phyloP scores from a whole-genome alignment of 148 eudicot genomes.

The Amaranthus palmeri region DNA sequence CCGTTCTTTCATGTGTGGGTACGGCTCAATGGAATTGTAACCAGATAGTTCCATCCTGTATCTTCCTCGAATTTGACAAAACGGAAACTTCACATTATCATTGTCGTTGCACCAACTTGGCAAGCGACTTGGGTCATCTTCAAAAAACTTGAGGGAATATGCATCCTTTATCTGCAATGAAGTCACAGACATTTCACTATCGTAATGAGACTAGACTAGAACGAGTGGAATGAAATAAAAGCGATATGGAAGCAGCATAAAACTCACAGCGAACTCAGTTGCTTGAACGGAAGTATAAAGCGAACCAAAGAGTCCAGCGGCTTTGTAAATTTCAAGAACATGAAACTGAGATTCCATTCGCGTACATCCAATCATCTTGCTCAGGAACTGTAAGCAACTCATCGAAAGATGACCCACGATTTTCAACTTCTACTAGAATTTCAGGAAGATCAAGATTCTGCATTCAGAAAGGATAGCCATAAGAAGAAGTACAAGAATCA shows the following conservation, averaged over 20 bases:
- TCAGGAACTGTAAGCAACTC: slow-evolving; percentile 70
- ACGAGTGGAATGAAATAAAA: too few species aligned
- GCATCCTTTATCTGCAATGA: slow-evolving; percentile 84
- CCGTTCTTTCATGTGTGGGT: slow-evolving; percentile 76
- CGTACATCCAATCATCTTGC: slow-evolving; percentile 79
- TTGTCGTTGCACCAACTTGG: slow-evolving; percentile 91
- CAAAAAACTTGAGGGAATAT: slow-evolving; percentile 70
- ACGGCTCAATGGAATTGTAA: slow-evolving; percentile 67
- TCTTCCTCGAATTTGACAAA: slow-evolving; percentile 84
- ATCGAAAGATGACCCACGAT: slow-evolving; percentile 73
- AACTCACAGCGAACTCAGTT: slow-evolving; percentile 83
- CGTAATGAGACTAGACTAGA: too few species aligned
- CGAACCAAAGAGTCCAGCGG: slow-evolving; percentile 70
- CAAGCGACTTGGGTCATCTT: slow-evolving; percentile 63
- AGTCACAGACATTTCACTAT: background rate
- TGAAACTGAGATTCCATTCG: slow-evolving; percentile 78
- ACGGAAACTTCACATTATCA: slow-evolving; percentile 68
- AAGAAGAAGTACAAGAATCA: background rate
- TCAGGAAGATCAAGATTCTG: slow-evolving; percentile 75
- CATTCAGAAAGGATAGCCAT: slow-evolving; percentile 7
- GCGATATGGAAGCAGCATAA: background rate
- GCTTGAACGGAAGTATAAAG: slow-evolving; percentile 63
- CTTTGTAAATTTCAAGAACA: slow-evolving; percentile 83
- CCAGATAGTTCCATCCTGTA: slow-evolving; percentile 86
- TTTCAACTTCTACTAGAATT: slow-evolving; percentile 78